A percentile compares a stretch with the other conserved stretches of the same genome.
These are phyloP conservation scores for Areca catechu DNA, from an alignment of 176 grass and related monocot species.

Conservation along the genomic window DNA sequence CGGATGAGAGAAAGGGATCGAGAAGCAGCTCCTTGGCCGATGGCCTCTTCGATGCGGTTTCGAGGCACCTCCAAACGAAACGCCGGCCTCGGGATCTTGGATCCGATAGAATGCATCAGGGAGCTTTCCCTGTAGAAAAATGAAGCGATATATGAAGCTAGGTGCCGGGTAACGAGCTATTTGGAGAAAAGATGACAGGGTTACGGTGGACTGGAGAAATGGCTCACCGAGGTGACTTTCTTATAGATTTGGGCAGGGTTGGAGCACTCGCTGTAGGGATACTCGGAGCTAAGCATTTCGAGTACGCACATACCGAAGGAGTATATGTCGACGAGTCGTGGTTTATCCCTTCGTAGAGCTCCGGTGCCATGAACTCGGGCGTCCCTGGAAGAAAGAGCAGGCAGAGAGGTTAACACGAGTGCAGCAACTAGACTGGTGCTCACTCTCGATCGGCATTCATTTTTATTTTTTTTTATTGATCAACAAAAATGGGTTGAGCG, in stretches of 20 bases:
- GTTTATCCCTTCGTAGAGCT: slow-evolving; percentile 89
- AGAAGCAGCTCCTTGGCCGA: slow-evolving; percentile 61
- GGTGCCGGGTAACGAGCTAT: neutral
- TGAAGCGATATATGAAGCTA: neutral
- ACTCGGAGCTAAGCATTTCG: slow-evolving; percentile 79
- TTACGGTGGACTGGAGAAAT: too few relatives aligned
- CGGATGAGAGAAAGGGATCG: slow-evolving; percentile 56
- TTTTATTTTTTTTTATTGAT: too few relatives aligned
- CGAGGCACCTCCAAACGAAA: slow-evolving; percentile 58
- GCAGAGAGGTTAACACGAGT: too few relatives aligned
- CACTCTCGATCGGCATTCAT: too few relatives aligned
- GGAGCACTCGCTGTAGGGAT: slow-evolving; percentile 73
- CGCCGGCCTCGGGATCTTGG: slow-evolving; percentile 29
- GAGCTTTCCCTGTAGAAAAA: slow-evolving; percentile 41
- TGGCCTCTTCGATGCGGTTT: slow-evolving; percentile 19
- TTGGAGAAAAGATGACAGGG: neutral
- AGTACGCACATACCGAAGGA: slow-evolving; percentile 94
- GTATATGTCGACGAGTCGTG: slow-evolving; percentile 69
- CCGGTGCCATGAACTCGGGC: slow-evolving; percentile 96
- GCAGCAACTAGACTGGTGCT: too few relatives aligned
- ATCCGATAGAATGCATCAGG: slow-evolving; percentile 61
- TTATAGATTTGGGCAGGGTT: slow-evolving; percentile 98
- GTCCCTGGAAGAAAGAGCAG: slow-evolving; percentile 22
- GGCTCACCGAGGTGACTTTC: slow-evolving; percentile 65
- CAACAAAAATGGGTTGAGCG: too few relatives aligned